Percentiles rank a stretch among this genome's conserved stretches.
These are phyloP conservation scores for Dryas octopetala DNA, from an alignment of 306 rosid species.

Conservation along the genomic window DNA sequence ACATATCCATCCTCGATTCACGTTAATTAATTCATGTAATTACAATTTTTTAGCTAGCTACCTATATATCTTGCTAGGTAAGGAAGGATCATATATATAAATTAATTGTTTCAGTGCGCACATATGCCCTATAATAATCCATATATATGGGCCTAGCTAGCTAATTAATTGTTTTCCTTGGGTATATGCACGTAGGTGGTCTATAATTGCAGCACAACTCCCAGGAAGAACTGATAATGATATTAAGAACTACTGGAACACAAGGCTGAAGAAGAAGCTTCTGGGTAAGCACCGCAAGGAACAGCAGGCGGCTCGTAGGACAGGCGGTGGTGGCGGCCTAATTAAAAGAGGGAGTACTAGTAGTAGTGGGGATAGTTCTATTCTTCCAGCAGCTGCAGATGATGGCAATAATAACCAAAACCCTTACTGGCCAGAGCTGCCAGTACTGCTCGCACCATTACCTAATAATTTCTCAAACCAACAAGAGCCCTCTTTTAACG, in stretches of 20 bases:
- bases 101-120: background rate
- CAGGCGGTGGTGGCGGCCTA: background rate
- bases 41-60: too few relatives aligned
- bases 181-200: constrained; percentile 52
- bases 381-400: constrained; percentile 25
- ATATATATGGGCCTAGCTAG: too few relatives aligned
- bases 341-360: constrained; percentile 26
- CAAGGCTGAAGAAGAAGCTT: constrained; percentile 84
- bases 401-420: constrained; percentile 20
- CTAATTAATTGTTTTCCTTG: too few relatives aligned
- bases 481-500: constrained; percentile 37
- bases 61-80: too few relatives aligned
- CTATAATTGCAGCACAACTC: constrained; percentile 85
- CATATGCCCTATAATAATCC: too few relatives aligned
- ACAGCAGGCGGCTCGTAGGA: constrained; percentile 41
- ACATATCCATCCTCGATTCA: too few relatives aligned
- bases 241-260: constrained; percentile 94
- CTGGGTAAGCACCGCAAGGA: constrained; percentile 76
- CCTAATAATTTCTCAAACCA: constrained; percentile 2
- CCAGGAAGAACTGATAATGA: constrained; percentile 92
- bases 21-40: too few relatives aligned
- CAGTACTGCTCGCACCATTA: constrained; percentile 39
- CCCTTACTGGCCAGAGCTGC: constrained; percentile 62
- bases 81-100: too few relatives aligned
- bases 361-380: background rate